Percentiles rank a stretch among this genome's conserved stretches.
These are phyloP conservation scores for Gossypium gossypioides DNA, from an alignment of 441 rosid genomes.

Conservation along the genomic window DNA sequence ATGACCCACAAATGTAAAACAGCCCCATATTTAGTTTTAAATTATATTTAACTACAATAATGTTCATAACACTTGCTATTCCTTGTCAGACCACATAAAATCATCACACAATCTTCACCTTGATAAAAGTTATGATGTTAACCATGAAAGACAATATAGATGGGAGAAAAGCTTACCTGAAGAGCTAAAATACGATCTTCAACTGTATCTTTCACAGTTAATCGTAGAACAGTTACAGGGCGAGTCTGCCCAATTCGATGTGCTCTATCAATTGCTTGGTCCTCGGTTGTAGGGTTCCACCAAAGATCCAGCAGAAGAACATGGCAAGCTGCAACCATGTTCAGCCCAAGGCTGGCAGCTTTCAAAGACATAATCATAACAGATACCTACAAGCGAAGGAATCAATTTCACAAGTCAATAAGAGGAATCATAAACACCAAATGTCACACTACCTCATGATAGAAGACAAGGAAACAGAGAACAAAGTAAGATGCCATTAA, in stretches of 20 bases:
- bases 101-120: neutral
- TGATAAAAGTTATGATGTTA: neutral
- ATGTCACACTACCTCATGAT: neutral
- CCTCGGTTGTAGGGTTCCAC: constrained; percentile 98
- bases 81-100: neutral
- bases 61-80: neutral
- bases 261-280: constrained; percentile 92
- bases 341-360: constrained; percentile 93
- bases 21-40: neutral
- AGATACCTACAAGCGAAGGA: constrained; percentile 41
- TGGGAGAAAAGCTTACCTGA: constrained; percentile 34
- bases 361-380: constrained; percentile 93
- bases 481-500: neutral
- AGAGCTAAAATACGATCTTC: constrained; percentile 82
- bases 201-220: constrained; percentile 79
- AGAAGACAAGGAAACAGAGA: neutral
- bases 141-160: neutral
- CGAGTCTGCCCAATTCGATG: constrained; percentile 95
- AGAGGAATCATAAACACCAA: neutral
- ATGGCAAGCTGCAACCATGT: constrained; percentile 90
- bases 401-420: neutral
- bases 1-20: neutral
- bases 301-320: constrained; percentile 78
- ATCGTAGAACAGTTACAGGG: constrained; percentile 63
- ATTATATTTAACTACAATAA: neutral